A percentile compares a stretch with the other conserved stretches of the same genome.
phyloP scores from a whole-genome alignment of 176 grass and related monocot genomes.

The Bothriochloa decipiens region DNA sequence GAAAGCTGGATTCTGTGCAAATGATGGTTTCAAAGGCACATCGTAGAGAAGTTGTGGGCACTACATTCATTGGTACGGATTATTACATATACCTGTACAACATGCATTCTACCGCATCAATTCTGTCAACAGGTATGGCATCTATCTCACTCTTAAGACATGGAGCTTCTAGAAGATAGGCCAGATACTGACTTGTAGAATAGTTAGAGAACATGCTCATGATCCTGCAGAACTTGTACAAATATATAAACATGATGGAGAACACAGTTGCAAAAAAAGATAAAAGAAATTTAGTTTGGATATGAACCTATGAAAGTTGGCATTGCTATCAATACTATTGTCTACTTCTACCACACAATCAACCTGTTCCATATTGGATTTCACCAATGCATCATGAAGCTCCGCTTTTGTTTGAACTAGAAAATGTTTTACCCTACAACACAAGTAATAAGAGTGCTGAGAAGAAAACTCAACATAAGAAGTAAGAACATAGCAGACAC shows the following conservation, averaged over 20 bases:
- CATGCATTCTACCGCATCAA: constrained; percentile 72
- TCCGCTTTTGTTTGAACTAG: constrained; percentile 83
- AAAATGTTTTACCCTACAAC: constrained; percentile 79
- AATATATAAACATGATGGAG: constrained; percentile 5
- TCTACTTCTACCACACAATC: constrained; percentile 86
- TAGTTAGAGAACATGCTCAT: constrained; percentile 56
- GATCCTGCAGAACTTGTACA: constrained; percentile 51
- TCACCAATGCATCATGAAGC: constrained; percentile 70
- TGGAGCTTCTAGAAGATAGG: constrained; percentile 51
- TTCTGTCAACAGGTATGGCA: constrained; percentile 44
- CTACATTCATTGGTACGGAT: background rate
- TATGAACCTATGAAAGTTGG: constrained; percentile 77
- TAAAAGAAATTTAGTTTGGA: constrained; percentile 14
- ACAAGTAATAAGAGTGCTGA: constrained; percentile 26
- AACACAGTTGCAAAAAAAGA: constrained; percentile 22
- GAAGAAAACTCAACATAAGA: constrained; percentile 22
- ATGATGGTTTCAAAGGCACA: constrained; percentile 39
- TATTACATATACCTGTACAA: constrained; percentile 68
- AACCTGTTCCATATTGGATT: constrained; percentile 51
- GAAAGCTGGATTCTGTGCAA: constrained; percentile 78
- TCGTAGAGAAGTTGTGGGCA: constrained; percentile 17
- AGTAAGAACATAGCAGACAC: constrained; percentile 4
- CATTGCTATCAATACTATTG: constrained; percentile 72
- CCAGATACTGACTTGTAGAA: constrained; percentile 58
- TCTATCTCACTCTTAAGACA: constrained; percentile 43